Conservation (phyloP, 2,329 filamentous ascomycete genomes). For the Colletotrichum acutatum region DNA sequence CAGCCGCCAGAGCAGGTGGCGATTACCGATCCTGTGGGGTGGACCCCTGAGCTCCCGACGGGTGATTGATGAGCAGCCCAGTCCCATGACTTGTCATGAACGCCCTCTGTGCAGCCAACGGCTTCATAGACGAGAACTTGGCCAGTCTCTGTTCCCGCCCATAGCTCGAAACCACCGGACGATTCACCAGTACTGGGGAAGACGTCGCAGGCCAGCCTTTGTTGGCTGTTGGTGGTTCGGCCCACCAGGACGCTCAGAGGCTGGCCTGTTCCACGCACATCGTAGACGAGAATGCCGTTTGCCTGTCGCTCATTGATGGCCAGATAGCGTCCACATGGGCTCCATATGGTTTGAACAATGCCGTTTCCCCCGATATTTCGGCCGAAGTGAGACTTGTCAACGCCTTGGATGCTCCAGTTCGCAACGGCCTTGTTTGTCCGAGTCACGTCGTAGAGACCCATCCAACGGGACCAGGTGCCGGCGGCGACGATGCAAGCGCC, state of each 20-base stretch:
- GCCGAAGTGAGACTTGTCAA: slow-evolving; percentile 52
- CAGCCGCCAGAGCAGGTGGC: slow-evolving; percentile 69
- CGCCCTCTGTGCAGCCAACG: slow-evolving; percentile 60
- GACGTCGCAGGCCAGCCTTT: slow-evolving; percentile 66
- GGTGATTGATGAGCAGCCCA: slow-evolving; percentile 61
- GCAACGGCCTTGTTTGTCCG: slow-evolving; percentile 65
- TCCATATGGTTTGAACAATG: slow-evolving; percentile 70
- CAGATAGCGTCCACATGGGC: slow-evolving; percentile 71
- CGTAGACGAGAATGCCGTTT: slow-evolving; percentile 68
- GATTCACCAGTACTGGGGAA: slow-evolving; percentile 54
- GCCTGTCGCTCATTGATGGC: slow-evolving; percentile 70
- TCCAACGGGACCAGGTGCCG: slow-evolving; percentile 72
- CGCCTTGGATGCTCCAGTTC: slow-evolving; percentile 69
- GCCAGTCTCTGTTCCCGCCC: slow-evolving; percentile 68
- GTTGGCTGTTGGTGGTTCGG: slow-evolving; percentile 62
- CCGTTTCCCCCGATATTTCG: slow-evolving; percentile 68
- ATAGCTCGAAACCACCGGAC: slow-evolving; percentile 66
- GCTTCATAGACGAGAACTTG: slow-evolving; percentile 68
- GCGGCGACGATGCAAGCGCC: slow-evolving; percentile 62
- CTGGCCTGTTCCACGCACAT: slow-evolving; percentile 68
- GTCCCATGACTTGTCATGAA: slow-evolving; percentile 57
- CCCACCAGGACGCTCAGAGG: slow-evolving; percentile 66
- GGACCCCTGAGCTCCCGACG: slow-evolving; percentile 61
- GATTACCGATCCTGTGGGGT: slow-evolving; percentile 64
- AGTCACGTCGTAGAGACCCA: slow-evolving; percentile 71